phyloP scores from a whole-genome alignment of 2,329 filamentous ascomycete genomes.

The Aspergillus fumigatus region DNA sequence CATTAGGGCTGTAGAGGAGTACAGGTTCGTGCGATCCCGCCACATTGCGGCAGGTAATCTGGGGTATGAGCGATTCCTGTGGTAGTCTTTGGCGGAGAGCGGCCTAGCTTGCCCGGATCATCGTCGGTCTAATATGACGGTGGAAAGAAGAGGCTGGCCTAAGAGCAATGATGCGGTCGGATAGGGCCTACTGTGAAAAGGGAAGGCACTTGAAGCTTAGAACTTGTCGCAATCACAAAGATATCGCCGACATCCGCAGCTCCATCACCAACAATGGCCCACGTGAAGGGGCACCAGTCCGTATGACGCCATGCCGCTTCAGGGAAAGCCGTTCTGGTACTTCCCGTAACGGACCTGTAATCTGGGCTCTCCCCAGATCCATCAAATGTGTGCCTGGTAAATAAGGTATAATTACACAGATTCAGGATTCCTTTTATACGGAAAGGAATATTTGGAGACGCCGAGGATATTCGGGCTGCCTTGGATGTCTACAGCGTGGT shows the following conservation, averaged over 20 bases:
- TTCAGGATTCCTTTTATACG: not conserved
- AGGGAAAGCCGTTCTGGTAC: slow-evolving; percentile 6
- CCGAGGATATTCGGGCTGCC: not conserved
- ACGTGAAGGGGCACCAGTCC: slow-evolving; percentile 14
- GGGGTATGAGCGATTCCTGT: slow-evolving; percentile 6
- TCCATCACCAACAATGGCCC: slow-evolving; percentile 11
- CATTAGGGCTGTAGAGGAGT: slow-evolving; percentile 20
- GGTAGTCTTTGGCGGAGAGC: slow-evolving; percentile 16
- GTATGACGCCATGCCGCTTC: slow-evolving; percentile 11
- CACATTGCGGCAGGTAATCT: slow-evolving; percentile 70
- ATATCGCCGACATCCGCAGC: slow-evolving; percentile 6
- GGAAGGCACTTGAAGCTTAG: not conserved
- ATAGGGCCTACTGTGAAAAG: not conserved
- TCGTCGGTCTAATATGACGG: slow-evolving; percentile 1
- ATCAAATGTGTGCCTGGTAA: not conserved
- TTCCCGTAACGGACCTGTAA: slow-evolving; percentile 5
- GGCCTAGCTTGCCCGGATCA: slow-evolving; percentile 14
- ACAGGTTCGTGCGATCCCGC: slow-evolving; percentile 99
- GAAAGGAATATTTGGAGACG: not conserved
- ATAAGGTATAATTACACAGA: not conserved
- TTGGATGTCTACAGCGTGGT: not conserved
- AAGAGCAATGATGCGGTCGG: not conserved
- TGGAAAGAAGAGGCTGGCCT: not conserved
- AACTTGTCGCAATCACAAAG: not conserved
- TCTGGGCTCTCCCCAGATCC: slow-evolving; percentile 2